Conservation (phyloP, 179 eudicot species). For the Drosera spatulata region DNA sequence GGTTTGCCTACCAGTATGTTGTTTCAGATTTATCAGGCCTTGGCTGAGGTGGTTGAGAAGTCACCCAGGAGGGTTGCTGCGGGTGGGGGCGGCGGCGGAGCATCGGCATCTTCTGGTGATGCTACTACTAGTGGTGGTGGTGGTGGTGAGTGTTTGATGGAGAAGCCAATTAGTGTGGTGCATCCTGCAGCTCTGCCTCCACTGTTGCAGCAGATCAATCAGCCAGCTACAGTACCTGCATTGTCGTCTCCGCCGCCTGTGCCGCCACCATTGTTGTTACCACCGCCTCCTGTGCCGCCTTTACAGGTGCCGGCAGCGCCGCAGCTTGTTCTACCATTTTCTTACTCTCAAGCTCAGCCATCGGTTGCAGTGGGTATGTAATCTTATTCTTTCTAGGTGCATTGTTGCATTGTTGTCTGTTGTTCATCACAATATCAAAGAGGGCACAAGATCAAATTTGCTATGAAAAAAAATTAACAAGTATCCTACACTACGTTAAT, state of each 20-base stretch:
- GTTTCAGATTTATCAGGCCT: slow-evolving; percentile 61
- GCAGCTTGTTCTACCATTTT: not conserved
- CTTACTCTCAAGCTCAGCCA: not conserved
- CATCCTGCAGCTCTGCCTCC: not conserved
- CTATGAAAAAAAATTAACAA: not conserved
- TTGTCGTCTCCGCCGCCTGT: not conserved
- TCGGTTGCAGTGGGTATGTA: not conserved
- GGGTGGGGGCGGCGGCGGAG: slow-evolving; percentile 5
- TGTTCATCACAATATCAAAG: not conserved
- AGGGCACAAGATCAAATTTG: not conserved
- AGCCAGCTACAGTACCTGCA: not conserved
- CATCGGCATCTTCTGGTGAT: not conserved
- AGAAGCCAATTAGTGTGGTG: not conserved
- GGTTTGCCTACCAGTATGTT: slow-evolving; percentile 71
- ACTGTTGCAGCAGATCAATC: not conserved
- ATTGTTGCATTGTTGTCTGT: not conserved
- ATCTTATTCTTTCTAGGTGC: not conserved
- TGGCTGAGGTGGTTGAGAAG: slow-evolving; percentile 60
- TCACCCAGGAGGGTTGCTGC: not conserved
- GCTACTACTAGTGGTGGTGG: not conserved
- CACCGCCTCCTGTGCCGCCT: not conserved
- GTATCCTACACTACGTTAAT: too few species aligned
- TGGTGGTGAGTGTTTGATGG: not conserved
- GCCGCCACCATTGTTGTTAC: not conserved
- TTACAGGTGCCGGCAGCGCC: not conserved